Percentiles rank a stretch among this genome's conserved stretches.
Conservation (phyloP, 192 early-diverging fungal genomes). For the Entomortierella beljakovae region DNA sequence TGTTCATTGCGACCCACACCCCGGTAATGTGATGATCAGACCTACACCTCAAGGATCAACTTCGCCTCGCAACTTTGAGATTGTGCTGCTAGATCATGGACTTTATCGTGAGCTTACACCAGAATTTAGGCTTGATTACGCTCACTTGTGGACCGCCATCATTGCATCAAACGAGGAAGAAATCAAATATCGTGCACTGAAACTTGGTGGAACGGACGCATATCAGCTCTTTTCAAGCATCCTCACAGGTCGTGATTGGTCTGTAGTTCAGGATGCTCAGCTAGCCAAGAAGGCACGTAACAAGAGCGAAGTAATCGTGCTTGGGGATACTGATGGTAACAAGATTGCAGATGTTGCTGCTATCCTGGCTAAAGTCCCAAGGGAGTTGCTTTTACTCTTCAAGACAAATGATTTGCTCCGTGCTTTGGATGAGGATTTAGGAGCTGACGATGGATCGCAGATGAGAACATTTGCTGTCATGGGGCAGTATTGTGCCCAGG, state of each 20-base stretch:
- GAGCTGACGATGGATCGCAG: conserved; percentile 51
- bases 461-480: conserved; percentile 55
- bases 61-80: conserved; percentile 83
- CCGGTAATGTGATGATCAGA: conserved; percentile 87
- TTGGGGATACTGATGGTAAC: conserved; percentile 48
- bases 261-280: conserved; percentile 78
- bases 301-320: conserved; percentile 40
- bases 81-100: conserved; percentile 91
- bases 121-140: conserved; percentile 85
- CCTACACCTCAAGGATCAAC: conserved; percentile 55
- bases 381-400: conserved; percentile 86
- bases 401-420: conserved; percentile 94
- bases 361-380: conserved; percentile 85
- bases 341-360: conserved; percentile 75
- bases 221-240: conserved; percentile 90
- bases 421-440: conserved; percentile 68
- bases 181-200: conserved; percentile 74
- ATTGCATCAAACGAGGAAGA: conserved; percentile 80
- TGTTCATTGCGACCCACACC: conserved; percentile 95
- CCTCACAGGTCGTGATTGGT: conserved; percentile 80
- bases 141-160: conserved; percentile 88
- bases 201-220: conserved; percentile 74
- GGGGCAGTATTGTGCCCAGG: conserved; percentile 50
- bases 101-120: conserved; percentile 83
- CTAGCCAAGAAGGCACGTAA: conserved; percentile 42